These are phyloP conservation scores for Lentinula edodes DNA, from an alignment of 768 basidiomycete species.

Conservation along the genomic window DNA sequence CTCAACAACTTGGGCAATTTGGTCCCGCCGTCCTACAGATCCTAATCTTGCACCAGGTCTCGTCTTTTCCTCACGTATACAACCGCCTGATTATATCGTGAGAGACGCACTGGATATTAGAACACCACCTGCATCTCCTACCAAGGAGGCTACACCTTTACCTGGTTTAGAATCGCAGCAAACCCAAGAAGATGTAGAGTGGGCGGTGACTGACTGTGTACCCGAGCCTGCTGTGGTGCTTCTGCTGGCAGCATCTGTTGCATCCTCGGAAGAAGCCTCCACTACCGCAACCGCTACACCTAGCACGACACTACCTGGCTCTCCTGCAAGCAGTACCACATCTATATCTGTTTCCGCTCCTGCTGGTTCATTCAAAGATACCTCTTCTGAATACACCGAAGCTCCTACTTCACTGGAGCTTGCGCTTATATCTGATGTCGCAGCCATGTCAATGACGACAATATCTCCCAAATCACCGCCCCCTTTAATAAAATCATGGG, in stretches of 20 bases:
- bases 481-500: conserved; percentile 64
- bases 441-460: conserved; percentile 10
- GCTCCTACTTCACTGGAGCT: background rate
- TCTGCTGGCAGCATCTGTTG: conserved; percentile 1
- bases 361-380: background rate
- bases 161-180: conserved; percentile 8
- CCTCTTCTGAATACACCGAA: background rate
- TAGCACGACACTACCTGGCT: conserved; percentile 38
- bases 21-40: conserved; percentile 66
- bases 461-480: conserved; percentile 24
- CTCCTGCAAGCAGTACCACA: conserved; percentile 18
- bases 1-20: conserved; percentile 46
- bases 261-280: conserved; percentile 34
- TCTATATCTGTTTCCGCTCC: conserved; percentile 6
- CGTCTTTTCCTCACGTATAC: conserved; percentile 61
- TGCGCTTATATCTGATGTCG: background rate
- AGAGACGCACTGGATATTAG: conserved; percentile 47
- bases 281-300: conserved; percentile 47
- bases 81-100: conserved; percentile 56
- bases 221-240: background rate
- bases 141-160: background rate
- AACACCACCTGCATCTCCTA: conserved; percentile 2
- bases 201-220: background rate
- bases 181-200: conserved; percentile 2
- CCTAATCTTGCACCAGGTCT: conserved; percentile 63